Base-by-base conservation (phyloP, 202 grass and related monocot genomes). In the Zizania palustris region DNA sequence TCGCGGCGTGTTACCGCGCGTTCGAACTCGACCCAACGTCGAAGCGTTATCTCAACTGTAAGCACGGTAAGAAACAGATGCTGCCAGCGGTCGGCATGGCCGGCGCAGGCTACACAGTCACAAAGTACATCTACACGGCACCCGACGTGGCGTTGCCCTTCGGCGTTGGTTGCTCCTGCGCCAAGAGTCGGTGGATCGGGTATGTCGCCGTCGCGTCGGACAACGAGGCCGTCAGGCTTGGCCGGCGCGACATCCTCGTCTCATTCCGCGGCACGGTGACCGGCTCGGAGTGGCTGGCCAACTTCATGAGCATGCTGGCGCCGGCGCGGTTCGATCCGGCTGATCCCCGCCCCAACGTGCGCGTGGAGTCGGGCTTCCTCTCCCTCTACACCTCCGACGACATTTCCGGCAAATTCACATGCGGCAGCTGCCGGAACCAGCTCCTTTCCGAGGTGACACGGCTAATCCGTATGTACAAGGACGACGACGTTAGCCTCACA, bases 41-140 rank as follows among this genome's bases (percentile, higher is more conserved):
- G 0, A 81, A 83, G 76, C 72, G 83, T 0, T 88, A 86, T 76
- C 84, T 93, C 53, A 90, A 88, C 64, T 93, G 91, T 84, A 89
- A 88, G 81, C 78, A 85, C 53, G 87, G 83, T 19, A 89, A 87
- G 85, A 62, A 20, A 38, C 68, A 75, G 39, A 88, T 94, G 73
- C 61, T 94, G 16, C 28, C 21, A 13, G 83, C 85, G 9, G 84
- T 83, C 22, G 88, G 91, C 20, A 60, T 91, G 55, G 85, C 33
- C 50, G 28, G 59, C 21, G 67, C 76, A 11, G 88, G 83, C 9
- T 94, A 94, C 77, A 37, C 15, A 1, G 82, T 94, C n/a, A 94
- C 92, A 22, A 94, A 84, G 80, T 94, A 94, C 72, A 84, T 94
- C 72, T 94, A 94, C 34, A 77, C 85, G 0, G 89, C 88, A 9